These are phyloP conservation scores for Pouteria glomerata DNA, from an alignment of 148 eudicot species.

Conservation along the genomic window DNA sequence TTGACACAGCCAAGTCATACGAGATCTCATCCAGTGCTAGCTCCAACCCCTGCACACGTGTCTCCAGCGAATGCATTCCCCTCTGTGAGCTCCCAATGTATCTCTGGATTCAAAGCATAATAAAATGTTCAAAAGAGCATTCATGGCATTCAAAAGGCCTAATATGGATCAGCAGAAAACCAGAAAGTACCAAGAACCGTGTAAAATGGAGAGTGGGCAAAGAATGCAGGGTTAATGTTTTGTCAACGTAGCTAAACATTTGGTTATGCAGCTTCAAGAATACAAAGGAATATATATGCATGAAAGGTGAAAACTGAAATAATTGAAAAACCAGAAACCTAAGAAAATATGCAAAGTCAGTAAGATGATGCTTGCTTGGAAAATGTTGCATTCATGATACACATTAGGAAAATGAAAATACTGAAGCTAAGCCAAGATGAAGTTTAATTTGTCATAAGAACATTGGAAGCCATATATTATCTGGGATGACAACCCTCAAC, in stretches of 20 bases:
- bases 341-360: background rate
- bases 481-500: too few relatives aligned
- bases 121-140: constrained; percentile 25
- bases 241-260: background rate
- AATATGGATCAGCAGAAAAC: background rate
- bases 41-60: constrained; percentile 79
- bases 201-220: constrained; percentile 65
- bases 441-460: too few relatives aligned
- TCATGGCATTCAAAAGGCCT: constrained; percentile 61
- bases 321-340: background rate
- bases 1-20: constrained; percentile 49
- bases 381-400: background rate
- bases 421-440: too few relatives aligned
- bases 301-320: background rate
- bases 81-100: constrained; percentile 77
- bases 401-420: background rate
- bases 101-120: constrained; percentile 33
- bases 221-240: too few relatives aligned
- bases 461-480: too few relatives aligned
- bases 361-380: background rate
- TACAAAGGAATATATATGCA: background rate
- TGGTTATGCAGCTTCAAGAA: background rate
- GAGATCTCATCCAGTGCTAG: constrained; percentile 62
- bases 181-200: constrained; percentile 47
- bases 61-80: constrained; percentile 67